These are phyloP conservation scores for Clathrus columnatus DNA, from an alignment of 768 basidiomycete genomes.

Conservation along the genomic window DNA sequence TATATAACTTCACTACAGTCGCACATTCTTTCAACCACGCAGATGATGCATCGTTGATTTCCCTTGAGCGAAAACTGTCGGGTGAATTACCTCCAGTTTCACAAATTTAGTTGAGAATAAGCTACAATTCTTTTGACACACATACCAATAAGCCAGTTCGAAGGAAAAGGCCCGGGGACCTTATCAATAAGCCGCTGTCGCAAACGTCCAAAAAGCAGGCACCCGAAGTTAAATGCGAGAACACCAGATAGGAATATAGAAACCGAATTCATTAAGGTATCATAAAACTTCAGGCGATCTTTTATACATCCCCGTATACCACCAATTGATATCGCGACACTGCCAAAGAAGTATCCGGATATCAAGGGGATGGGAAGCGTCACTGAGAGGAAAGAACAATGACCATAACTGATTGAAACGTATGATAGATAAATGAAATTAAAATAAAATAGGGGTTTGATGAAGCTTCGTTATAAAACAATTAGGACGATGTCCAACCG, in stretches of 20 bases:
- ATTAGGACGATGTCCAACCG: too few species aligned
- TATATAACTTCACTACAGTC: not conserved
- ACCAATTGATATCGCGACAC: not conserved
- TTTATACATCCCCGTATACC: too few species aligned
- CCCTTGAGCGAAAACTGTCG: not conserved
- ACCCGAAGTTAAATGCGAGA: not conserved
- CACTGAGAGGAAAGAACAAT: too few species aligned
- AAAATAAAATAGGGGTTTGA: too few species aligned
- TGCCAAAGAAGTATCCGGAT: not conserved
- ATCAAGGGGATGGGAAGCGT: not conserved
- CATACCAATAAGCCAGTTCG: conserved; percentile 3
- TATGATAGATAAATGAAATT: too few species aligned
- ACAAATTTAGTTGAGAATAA: not conserved
- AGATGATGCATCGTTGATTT: not conserved
- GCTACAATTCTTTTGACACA: not conserved
- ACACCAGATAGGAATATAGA: not conserved
- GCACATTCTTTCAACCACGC: conserved; percentile 1
- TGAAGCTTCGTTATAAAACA: too few species aligned
- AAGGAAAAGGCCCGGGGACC: not conserved
- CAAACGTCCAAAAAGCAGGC: not conserved
- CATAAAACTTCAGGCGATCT: not conserved
- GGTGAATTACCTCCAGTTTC: conserved; percentile 1
- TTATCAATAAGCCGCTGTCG: not conserved
- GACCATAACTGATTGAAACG: too few species aligned
- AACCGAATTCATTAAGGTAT: not conserved